phyloP scores from a whole-genome alignment of 2,329 filamentous ascomycete genomes.

The Chalaropsis ovoidea region DNA sequence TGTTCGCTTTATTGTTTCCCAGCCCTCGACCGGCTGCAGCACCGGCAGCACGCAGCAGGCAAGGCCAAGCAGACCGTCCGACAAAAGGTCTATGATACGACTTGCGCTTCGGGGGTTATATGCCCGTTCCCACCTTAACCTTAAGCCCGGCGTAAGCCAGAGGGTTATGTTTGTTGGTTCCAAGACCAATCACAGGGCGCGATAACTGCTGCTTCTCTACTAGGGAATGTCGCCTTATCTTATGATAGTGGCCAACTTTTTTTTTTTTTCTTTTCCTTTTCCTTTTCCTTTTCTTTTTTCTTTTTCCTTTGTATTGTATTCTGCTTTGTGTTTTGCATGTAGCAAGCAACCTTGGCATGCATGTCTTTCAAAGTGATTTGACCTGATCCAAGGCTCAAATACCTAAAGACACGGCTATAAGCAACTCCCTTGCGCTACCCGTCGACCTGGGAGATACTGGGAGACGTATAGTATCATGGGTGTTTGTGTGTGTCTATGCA shows the following conservation, averaged over 20 bases:
- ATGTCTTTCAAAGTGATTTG: background rate
- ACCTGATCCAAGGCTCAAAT: background rate
- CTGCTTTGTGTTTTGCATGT: no score
- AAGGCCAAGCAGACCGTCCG: background rate
- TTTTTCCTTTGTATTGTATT: no score
- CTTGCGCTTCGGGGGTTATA: background rate
- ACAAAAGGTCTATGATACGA: background rate
- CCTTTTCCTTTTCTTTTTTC: no score
- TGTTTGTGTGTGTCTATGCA: background rate
- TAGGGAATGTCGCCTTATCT: slow-evolving; percentile 4
- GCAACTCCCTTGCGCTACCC: background rate
- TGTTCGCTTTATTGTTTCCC: background rate
- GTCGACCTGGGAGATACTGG: background rate
- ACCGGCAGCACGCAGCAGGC: background rate
- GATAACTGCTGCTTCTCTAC: background rate
- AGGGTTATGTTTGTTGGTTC: background rate
- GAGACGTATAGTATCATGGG: no score
- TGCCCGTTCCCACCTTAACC: background rate
- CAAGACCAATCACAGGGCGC: background rate
- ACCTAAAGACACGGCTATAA: background rate
- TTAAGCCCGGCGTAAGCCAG: background rate
- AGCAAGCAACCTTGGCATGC: background rate
- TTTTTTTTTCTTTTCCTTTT: background rate
- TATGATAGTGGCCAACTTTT: background rate
- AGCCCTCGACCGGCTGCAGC: background rate